phyloP scores from a whole-genome alignment of 768 basidiomycete genomes.

The Rhizopogon salebrosus region DNA sequence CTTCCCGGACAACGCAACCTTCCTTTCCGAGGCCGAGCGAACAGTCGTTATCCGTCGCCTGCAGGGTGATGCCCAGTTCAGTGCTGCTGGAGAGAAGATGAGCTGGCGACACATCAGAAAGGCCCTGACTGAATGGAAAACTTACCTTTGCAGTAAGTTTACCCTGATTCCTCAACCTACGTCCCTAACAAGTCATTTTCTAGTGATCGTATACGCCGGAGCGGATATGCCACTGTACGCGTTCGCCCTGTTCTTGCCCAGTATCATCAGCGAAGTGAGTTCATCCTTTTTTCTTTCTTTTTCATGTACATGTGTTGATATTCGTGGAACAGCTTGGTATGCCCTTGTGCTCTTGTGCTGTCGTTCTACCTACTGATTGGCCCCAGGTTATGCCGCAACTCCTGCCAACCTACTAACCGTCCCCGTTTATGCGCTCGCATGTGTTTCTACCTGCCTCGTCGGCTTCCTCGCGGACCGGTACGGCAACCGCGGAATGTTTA shows the following conservation, averaged over 20 bases:
- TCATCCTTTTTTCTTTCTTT: background rate
- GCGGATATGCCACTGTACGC: conserved; percentile 68
- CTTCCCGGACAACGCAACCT: conserved; percentile 78
- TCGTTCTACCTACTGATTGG: background rate
- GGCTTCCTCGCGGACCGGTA: conserved; percentile 60
- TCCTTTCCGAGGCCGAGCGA: conserved; percentile 67
- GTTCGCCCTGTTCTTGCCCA: conserved; percentile 73
- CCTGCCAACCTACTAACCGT: conserved; percentile 73
- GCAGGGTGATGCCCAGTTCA: conserved; percentile 64
- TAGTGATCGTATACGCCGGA: conserved; percentile 55
- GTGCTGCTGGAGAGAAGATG: conserved; percentile 65
- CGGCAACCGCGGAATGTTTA: conserved; percentile 56
- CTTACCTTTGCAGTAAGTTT: conserved; percentile 40
- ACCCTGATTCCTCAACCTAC: background rate
- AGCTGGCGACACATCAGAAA: conserved; percentile 51
- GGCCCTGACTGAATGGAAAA: conserved; percentile 70
- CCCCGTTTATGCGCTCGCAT: conserved; percentile 70
- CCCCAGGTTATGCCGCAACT: conserved; percentile 60
- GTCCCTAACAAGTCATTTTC: background rate
- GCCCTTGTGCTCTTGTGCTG: background rate
- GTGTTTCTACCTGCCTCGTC: conserved; percentile 57
- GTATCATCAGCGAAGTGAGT: conserved; percentile 66
- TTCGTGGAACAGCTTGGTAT: conserved; percentile 34
- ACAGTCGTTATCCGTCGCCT: conserved; percentile 61
- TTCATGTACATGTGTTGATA: background rate